Evolutionary conservation across 345 rosid species (phyloP).

Genomic region (Odontarrhena argentea): DNA sequence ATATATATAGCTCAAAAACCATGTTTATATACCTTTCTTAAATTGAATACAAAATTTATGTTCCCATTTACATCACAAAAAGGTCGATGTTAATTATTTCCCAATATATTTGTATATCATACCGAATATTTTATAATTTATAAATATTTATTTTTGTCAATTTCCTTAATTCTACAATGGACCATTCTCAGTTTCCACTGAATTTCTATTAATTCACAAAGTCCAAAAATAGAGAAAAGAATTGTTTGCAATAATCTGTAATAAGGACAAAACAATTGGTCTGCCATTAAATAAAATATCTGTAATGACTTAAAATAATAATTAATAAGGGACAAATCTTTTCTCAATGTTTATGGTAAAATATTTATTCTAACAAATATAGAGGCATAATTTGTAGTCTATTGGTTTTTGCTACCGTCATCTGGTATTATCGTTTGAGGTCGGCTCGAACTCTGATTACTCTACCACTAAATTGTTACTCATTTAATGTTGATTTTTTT

Average conservation of each 20-base stretch:
- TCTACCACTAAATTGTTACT: too few relatives aligned
- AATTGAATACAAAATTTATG: not conserved
- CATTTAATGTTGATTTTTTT: too few relatives aligned
- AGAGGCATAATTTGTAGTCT: too few relatives aligned
- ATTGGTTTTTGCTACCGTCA: too few relatives aligned
- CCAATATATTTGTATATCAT: not conserved
- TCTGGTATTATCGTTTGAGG: too few relatives aligned
- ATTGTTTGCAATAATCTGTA: not conserved
- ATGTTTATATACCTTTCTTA: not conserved
- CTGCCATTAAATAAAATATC: not conserved
- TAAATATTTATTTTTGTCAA: not conserved
- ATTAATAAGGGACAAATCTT: too few relatives aligned
- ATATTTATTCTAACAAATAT: too few relatives aligned
- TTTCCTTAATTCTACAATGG: not conserved
- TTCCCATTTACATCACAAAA: constrained; percentile 22
- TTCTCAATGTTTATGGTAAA: too few relatives aligned
- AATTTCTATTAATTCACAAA: not conserved
- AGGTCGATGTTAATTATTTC: constrained; percentile 27
- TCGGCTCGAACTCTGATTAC: too few relatives aligned
- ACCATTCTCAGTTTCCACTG: not conserved
- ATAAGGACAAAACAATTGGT: not conserved
- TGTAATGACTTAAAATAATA: too few relatives aligned
- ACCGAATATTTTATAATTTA: not conserved
- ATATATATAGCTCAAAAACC: not conserved
- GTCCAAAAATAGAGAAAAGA: not conserved